phyloP scores from a whole-genome alignment of 805 yeast species.

The Kregervanrija delftensis region DNA sequence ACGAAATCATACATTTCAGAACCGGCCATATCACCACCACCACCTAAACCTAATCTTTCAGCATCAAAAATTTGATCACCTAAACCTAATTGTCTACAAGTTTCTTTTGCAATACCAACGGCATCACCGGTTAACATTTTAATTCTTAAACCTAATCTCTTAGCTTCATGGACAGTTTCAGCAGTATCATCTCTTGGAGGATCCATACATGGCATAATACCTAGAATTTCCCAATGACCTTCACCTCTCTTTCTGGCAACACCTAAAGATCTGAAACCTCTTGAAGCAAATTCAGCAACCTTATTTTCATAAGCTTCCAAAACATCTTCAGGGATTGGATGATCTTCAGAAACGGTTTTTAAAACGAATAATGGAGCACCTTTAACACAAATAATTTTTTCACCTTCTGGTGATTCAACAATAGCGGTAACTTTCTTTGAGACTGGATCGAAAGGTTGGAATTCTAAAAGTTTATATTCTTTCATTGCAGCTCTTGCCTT shows the following conservation, averaged over 20 bases:
- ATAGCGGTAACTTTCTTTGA: constrained; percentile 92
- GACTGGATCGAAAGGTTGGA: constrained; percentile 97
- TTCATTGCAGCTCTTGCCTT: constrained; percentile 85
- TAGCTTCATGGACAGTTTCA: constrained; percentile 86
- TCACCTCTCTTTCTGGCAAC: constrained; percentile 98
- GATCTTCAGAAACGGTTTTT: constrained; percentile 94
- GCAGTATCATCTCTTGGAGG: constrained; percentile 99
- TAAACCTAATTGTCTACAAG: constrained; percentile 92
- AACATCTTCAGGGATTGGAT: constrained; percentile 88
- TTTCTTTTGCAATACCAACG: constrained; percentile 96
- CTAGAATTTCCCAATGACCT: constrained; percentile 95
- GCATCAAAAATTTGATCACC: constrained; percentile 96
- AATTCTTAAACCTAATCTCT: constrained; percentile 82
- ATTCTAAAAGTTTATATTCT: constrained; percentile 88
- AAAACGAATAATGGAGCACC: constrained; percentile 97
- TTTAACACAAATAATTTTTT: constrained; percentile 88
- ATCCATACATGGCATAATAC: constrained; percentile 98
- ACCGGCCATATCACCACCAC: constrained; percentile 89
- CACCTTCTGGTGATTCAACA: constrained; percentile 94
- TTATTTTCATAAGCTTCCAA: constrained; percentile 92
- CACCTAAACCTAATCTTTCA: constrained; percentile 91
- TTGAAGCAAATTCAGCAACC: constrained; percentile 94
- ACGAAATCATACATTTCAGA: constrained; percentile 93
- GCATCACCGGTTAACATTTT: constrained; percentile 99
- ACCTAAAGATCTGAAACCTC: constrained; percentile 98